Percentiles rank a stretch among this genome's conserved stretches.
phyloP scores from a whole-genome alignment of 805 yeast genomes.

The Lipomyces yamadae region DNA sequence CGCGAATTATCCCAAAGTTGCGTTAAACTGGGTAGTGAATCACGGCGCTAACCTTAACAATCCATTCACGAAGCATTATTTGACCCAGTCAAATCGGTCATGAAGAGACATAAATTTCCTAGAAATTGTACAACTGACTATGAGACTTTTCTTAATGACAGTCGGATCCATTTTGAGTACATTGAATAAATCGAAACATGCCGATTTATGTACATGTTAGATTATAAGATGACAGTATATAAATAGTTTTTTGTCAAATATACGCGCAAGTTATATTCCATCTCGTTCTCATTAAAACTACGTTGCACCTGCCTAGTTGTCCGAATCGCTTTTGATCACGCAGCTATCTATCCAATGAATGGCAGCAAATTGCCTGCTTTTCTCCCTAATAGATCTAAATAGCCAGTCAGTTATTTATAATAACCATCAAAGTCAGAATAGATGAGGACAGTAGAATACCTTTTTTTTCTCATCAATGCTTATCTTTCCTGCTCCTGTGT shows the following conservation, averaged over 20 bases:
- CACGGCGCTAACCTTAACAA: not conserved
- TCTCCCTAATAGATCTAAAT: not conserved
- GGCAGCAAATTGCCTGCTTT: not conserved
- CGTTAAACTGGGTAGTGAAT: not conserved
- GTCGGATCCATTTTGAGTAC: not conserved
- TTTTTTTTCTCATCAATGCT: conserved; percentile 96
- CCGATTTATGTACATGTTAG: not conserved
- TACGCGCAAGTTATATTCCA: not conserved
- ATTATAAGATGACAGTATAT: not conserved
- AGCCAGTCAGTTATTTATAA: not conserved
- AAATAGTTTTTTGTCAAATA: too few relatives aligned
- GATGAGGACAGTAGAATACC: conserved; percentile 52
- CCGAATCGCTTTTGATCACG: not conserved
- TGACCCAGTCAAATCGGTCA: not conserved
- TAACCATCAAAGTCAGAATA: not conserved
- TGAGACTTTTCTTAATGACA: not conserved
- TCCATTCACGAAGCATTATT: too few relatives aligned
- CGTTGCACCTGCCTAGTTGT: not conserved
- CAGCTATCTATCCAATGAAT: not conserved
- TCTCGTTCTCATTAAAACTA: not conserved
- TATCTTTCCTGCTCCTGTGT: conserved; percentile 95
- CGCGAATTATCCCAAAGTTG: not conserved
- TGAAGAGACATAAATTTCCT: not conserved
- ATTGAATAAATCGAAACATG: not conserved
- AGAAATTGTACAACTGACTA: not conserved